Evolutionary conservation across 108 stramenopile species (phyloP), one percentile per base, ranked within the genome.

Genomic region (Cyclotella cryptica): DNA sequence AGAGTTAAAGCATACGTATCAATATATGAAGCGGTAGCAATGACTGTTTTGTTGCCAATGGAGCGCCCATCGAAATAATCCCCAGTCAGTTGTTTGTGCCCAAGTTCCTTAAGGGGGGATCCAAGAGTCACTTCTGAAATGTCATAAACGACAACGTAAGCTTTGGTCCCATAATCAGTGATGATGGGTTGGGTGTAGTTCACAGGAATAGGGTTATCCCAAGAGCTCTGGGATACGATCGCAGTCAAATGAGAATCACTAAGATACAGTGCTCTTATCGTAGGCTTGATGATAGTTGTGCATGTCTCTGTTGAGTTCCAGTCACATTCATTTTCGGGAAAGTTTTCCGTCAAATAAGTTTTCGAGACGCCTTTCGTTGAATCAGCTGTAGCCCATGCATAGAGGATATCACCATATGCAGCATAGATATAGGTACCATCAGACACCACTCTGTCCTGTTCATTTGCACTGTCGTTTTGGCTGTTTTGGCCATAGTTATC

Each of bases 361-460:
- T 62, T 70, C 30, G 77, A 78, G 21, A 52, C 17, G 26, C 46
- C 69, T 53, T 45, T 18, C 0, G 67, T 70, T 10, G 47, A n/a
- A 63, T 70, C 47, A 18, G 17, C 12, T 15, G 77, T 69, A 62
- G 44, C 22, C 77, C 77, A 78, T 27, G 62, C 69, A 53, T 69
- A 70, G 2, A 78, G 42, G 7, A 78, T 40, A 54, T 78, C 77
- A 28, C 79, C 79, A 42, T 80, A 80, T n/a, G 79, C 79, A 21
- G 79, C 51, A 59, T 74, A 80, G n/a, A 80, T 73, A 59, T 40
- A 27, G 21, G 27, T 77, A n/a, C 80, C 80, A 64, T 81, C 75
- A 10, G 72, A 74, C 27, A 76, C 76, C 46, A 81, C 80, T 13
- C 71, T 43, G 29, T 77, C 75, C 18, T 46, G 47, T 26, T 69